These are phyloP conservation scores for Cadophora malorum DNA, from an alignment of 2,329 filamentous ascomycete species.

Conservation along the genomic window DNA sequence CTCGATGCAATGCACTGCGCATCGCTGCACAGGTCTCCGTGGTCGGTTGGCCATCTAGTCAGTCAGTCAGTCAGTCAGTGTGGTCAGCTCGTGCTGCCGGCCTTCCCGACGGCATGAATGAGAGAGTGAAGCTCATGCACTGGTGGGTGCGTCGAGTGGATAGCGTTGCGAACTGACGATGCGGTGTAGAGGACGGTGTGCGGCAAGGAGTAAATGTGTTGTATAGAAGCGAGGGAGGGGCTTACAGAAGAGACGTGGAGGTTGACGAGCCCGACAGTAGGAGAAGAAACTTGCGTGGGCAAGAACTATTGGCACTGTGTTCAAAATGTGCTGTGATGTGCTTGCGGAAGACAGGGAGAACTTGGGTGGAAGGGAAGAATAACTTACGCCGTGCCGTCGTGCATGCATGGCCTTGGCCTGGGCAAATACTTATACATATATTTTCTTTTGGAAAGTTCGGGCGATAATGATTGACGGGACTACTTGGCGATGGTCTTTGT, in stretches of 20 bases:
- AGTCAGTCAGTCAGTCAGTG: background rate
- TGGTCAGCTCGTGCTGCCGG: background rate
- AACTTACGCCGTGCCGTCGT: no score
- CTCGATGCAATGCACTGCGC: background rate
- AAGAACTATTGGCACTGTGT: background rate
- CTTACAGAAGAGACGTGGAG: no score
- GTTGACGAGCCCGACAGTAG: no score
- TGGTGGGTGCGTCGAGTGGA: background rate
- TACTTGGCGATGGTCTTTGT: background rate
- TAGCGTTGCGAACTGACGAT: conserved; percentile 1
- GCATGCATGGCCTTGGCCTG: background rate
- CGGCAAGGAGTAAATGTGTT: background rate
- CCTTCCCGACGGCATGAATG: conserved; percentile 9
- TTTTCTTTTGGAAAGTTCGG: background rate
- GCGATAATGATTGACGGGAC: background rate
- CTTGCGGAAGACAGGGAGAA: background rate
- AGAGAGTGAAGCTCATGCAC: conserved; percentile 6
- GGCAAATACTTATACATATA: background rate
- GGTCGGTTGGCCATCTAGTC: background rate
- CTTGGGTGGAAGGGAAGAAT: no score
- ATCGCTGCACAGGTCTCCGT: conserved; percentile 4
- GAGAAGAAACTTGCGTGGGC: no score
- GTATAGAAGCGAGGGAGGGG: background rate
- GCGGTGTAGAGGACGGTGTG: conserved; percentile 2
- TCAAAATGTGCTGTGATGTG: background rate